Evolutionary conservation across 2,329 filamentous ascomycete species (phyloP).

Genomic region (Xylogone sp.): DNA sequence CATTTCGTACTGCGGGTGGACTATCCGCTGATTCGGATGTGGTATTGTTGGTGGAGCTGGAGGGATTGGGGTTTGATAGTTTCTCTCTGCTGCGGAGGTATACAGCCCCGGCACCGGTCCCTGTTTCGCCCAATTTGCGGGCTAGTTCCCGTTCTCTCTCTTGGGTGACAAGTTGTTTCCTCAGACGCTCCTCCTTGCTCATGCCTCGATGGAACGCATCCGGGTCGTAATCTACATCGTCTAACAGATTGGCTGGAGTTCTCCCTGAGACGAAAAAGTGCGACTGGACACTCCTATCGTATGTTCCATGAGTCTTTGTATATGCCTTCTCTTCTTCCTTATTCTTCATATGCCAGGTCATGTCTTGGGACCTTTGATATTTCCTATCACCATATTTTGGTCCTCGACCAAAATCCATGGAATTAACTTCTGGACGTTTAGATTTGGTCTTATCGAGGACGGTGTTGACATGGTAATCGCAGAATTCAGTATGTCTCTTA

Average conservation of each 20-base stretch:
- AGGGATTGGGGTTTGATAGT: background rate
- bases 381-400: constrained; percentile 27
- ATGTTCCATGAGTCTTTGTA: constrained; percentile 39
- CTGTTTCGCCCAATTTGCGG: constrained; percentile 60
- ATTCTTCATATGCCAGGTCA: constrained; percentile 17
- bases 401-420: constrained; percentile 47
- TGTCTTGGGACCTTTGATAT: constrained; percentile 14
- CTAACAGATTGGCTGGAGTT: constrained; percentile 59
- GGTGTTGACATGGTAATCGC: constrained; percentile 87
- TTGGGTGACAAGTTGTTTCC: constrained; percentile 58
- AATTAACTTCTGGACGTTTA: constrained; percentile 75
- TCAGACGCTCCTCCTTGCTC: constrained; percentile 62
- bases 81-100: constrained; percentile 51
- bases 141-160: constrained; percentile 73
- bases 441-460: constrained; percentile 67
- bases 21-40: too few relatives aligned
- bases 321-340: constrained; percentile 24
- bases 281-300: constrained; percentile 56
- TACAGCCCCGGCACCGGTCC: constrained; percentile 63
- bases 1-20: constrained; percentile 34
- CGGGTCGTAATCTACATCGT: constrained; percentile 58
- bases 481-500: constrained; percentile 80
- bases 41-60: background rate
- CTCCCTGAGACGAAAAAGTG: constrained; percentile 47
- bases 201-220: constrained; percentile 47